phyloP scores from a whole-genome alignment of 129 eudicot genomes.

The Centella asiatica region DNA sequence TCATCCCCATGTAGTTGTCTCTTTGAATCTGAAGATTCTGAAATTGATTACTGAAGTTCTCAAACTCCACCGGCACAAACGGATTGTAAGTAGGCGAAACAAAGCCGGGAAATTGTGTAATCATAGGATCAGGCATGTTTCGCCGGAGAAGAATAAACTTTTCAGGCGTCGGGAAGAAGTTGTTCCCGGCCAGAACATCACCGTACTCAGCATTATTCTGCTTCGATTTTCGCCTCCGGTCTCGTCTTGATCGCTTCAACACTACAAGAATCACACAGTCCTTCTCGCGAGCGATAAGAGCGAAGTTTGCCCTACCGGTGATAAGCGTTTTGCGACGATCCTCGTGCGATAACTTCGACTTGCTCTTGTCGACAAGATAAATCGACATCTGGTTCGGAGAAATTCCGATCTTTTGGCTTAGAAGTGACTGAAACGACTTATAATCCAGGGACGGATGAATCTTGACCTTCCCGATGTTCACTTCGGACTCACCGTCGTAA shows the following conservation, averaged over 20 bases:
- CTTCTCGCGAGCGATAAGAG: constrained; percentile 21
- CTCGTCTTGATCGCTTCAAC: constrained; percentile 49
- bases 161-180: constrained; percentile 21
- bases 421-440: constrained; percentile 41
- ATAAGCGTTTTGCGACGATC: constrained; percentile 44
- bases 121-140: constrained; percentile 18
- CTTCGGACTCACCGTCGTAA: constrained; percentile 71
- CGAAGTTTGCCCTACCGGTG: constrained; percentile 61
- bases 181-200: neutral
- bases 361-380: constrained; percentile 35
- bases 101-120: neutral
- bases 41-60: constrained; percentile 19
- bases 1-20: constrained; percentile 29
- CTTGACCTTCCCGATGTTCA: constrained; percentile 30
- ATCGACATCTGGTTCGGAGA: constrained; percentile 62
- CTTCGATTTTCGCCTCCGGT: constrained; percentile 27
- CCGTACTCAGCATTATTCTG: neutral
- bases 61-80: neutral
- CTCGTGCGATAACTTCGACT: constrained; percentile 19
- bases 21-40: constrained; percentile 27
- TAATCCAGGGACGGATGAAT: constrained; percentile 36
- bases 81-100: constrained; percentile 21
- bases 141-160: constrained; percentile 31
- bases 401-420: constrained; percentile 52
- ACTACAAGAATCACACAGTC: constrained; percentile 49